Percentiles rank a stretch among this genome's conserved stretches.
phyloP scores from a whole-genome alignment of 2,329 filamentous ascomycete genomes.

The Aspergillus fumigatiaffinis region DNA sequence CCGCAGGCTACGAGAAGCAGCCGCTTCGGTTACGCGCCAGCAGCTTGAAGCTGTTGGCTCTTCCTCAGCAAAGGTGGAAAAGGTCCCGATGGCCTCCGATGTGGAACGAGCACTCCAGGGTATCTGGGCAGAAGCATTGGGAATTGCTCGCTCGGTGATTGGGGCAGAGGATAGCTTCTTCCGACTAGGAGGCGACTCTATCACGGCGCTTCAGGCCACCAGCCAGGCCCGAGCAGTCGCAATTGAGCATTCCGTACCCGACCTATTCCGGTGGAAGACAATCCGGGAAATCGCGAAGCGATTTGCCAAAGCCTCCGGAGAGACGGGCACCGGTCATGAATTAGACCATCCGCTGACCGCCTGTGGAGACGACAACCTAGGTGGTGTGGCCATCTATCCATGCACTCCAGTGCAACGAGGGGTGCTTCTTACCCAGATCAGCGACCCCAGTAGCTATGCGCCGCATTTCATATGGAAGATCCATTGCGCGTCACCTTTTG shows the following conservation, averaged over 20 bases:
- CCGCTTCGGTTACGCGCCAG: neutral
- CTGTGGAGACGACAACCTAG: neutral
- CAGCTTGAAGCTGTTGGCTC: neutral
- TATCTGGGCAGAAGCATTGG: too few relatives aligned
- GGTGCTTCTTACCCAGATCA: slow-evolving; percentile 3
- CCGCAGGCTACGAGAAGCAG: too few relatives aligned
- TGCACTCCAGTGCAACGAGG: slow-evolving; percentile 3
- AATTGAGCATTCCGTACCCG: slow-evolving; percentile 1
- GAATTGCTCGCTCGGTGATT: too few relatives aligned
- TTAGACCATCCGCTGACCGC: neutral
- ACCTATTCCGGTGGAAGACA: slow-evolving; percentile 7
- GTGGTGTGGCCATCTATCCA: slow-evolving; percentile 1
- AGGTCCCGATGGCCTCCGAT: neutral
- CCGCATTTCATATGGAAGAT: slow-evolving; percentile 5
- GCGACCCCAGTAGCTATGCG: neutral
- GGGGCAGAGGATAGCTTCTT: too few relatives aligned
- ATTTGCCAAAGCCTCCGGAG: neutral
- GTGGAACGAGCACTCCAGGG: slow-evolving; percentile 1
- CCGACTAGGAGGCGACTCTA: too few relatives aligned
- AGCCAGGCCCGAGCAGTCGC: slow-evolving; percentile 2
- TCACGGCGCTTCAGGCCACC: neutral
- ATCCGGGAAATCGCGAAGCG: neutral
- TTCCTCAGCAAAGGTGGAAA: too few relatives aligned
- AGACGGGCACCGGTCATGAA: neutral
- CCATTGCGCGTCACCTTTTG: neutral